Conservation (phyloP, 352 stramenopile species). For the Phytophthora macrochlamydospora region DNA sequence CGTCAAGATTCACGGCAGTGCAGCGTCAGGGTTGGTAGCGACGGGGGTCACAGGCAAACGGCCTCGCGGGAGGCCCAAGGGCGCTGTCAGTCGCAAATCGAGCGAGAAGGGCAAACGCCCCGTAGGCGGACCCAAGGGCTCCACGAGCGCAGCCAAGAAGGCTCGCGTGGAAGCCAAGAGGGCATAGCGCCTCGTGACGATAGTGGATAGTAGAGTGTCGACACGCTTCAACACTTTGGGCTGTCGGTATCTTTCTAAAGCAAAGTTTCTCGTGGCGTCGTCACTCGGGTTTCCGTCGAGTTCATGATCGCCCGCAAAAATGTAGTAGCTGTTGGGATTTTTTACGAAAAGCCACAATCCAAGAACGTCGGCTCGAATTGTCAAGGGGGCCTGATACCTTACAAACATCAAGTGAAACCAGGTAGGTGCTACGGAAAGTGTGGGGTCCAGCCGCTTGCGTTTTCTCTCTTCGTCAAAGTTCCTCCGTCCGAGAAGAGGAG, state of each 20-base stretch:
- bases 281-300: no score
- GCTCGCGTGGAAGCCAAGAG: slow-evolving; percentile 8
- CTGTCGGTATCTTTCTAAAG: no score
- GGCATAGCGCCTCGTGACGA: slow-evolving; percentile 10
- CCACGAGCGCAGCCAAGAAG: slow-evolving; percentile 29
- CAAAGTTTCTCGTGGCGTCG: no score
- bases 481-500: slow-evolving; percentile 10
- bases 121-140: slow-evolving; percentile 27
- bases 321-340: background rate
- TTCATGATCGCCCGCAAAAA: no score
- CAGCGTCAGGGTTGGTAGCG: background rate
- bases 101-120: background rate
- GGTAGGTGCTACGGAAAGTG: slow-evolving; percentile 29
- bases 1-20: slow-evolving; percentile 15
- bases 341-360: slow-evolving; percentile 29
- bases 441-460: slow-evolving; percentile 23
- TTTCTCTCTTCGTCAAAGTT: slow-evolving; percentile 27
- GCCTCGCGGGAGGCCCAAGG: slow-evolving; percentile 8
- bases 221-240: no score
- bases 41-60: slow-evolving; percentile 6
- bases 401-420: slow-evolving; percentile 39
- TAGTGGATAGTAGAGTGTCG: background rate
- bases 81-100: background rate
- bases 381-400: slow-evolving; percentile 5
- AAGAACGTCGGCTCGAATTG: slow-evolving; percentile 7